Percentiles rank a stretch among this genome's conserved stretches.
Conservation (phyloP, 176 grass and related monocot species). For the Cenchrus americanus region DNA sequence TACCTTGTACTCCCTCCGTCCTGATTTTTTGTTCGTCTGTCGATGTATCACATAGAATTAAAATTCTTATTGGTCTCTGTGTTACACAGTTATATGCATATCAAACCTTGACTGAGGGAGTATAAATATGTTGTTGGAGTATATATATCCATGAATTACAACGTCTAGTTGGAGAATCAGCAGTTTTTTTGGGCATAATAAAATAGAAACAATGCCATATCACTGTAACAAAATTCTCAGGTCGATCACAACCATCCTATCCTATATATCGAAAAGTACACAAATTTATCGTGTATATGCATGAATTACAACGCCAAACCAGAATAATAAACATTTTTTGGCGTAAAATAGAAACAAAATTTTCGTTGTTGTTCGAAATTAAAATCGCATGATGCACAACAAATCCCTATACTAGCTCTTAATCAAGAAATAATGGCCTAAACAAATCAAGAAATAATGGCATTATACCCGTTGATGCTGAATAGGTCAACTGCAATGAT, state of each 20-base stretch:
- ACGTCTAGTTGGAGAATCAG: no score
- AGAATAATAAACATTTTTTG: background rate
- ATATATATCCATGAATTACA: background rate
- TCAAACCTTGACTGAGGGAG: no score
- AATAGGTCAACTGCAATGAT: background rate
- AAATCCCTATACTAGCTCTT: slow-evolving; percentile 20
- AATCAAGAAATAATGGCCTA: slow-evolving; percentile 9
- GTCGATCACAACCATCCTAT: background rate
- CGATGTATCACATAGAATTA: no score
- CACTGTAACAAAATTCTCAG: background rate
- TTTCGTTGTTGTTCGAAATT: slow-evolving; percentile 19
- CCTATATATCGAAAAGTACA: background rate
- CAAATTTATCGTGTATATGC: background rate
- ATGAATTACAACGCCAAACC: background rate
- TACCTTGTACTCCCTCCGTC: no score
- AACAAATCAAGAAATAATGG: slow-evolving; percentile 13
- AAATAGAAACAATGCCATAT: no score
- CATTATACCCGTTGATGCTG: background rate
- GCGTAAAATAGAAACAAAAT: background rate
- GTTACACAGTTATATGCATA: no score
- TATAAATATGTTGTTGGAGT: no score
- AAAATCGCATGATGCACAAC: background rate
- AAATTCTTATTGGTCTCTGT: no score
- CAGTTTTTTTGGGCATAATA: no score
- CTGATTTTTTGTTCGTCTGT: no score